Percentiles rank a stretch among this genome's conserved stretches.
Conservation (phyloP, 305 asterid species). For the Stenogyne calaminthoides region DNA sequence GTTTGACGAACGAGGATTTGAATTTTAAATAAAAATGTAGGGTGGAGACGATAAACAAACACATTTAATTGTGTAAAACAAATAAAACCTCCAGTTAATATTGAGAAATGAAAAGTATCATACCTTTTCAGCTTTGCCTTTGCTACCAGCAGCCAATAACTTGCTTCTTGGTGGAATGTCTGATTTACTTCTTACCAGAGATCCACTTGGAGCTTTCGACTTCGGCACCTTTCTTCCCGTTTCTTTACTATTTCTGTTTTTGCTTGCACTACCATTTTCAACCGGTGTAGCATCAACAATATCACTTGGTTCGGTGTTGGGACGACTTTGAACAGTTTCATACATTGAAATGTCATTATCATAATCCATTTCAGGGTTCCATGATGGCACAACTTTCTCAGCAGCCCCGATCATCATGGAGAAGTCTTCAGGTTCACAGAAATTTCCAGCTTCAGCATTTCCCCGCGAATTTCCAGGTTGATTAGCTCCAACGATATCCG, state of each 20-base stretch:
- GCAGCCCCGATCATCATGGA: constrained; percentile 57
- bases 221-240: constrained; percentile 42
- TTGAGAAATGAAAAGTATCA: constrained; percentile 1
- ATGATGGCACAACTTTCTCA: constrained; percentile 45
- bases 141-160: constrained; percentile 45
- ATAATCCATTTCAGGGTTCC: constrained; percentile 56
- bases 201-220: constrained; percentile 44
- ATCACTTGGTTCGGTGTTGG: constrained; percentile 28
- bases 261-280: constrained; percentile 35
- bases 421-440: constrained; percentile 73
- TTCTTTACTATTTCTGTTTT: constrained; percentile 30
- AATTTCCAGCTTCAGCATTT: constrained; percentile 34
- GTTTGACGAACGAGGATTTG: background rate
- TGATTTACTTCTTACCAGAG: constrained; percentile 59
- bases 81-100: constrained; percentile 1
- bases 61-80: background rate
- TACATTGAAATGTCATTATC: constrained; percentile 40
- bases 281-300: constrained; percentile 35
- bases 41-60: too few species aligned
- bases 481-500: constrained; percentile 48
- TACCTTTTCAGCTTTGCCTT: constrained; percentile 67
- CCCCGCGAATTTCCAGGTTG: constrained; percentile 34
- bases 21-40: too few species aligned
- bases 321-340: constrained; percentile 39
- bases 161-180: constrained; percentile 47